Percentiles rank a stretch among this genome's conserved stretches.
phyloP scores from a whole-genome alignment of 148 eudicot species.

The Vaccinium corymbosum region DNA sequence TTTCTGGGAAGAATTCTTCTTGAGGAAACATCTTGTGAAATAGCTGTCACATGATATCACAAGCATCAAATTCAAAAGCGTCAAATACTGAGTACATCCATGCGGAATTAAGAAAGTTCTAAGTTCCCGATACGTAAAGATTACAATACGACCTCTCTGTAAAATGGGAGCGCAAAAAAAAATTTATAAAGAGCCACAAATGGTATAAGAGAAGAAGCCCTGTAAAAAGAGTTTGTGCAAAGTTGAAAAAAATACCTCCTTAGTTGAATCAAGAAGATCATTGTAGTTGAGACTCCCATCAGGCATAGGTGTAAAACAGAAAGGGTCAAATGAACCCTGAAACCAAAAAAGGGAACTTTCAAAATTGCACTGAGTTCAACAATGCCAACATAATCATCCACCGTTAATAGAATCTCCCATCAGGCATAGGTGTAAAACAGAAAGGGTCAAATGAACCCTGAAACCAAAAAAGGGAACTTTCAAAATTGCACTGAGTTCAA shows the following conservation, averaged over 20 bases:
- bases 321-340: conserved; percentile 42
- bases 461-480: conserved; percentile 14
- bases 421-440: conserved; percentile 55
- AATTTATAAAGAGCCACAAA: not conserved
- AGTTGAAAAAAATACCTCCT: conserved; percentile 42
- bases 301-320: conserved; percentile 52
- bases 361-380: not conserved
- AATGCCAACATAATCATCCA: not conserved
- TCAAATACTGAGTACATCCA: not conserved
- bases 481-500: not conserved
- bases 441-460: conserved; percentile 46
- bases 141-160: not conserved
- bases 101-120: not conserved
- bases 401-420: conserved; percentile 2
- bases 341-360: conserved; percentile 13
- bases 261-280: conserved; percentile 37
- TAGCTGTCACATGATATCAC: conserved; percentile 37
- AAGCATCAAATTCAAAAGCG: not conserved
- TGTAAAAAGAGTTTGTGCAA: not conserved
- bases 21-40: conserved; percentile 63
- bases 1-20: conserved; percentile 58
- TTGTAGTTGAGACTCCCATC: conserved; percentile 67
- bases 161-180: not conserved
- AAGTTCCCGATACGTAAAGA: not conserved
- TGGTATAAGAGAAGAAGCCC: not conserved